Evolutionary conservation across 163 green algal species (phyloP), one percentile per base, ranked within the genome.

Genomic region (Trebouxia gelatinosa): DNA sequence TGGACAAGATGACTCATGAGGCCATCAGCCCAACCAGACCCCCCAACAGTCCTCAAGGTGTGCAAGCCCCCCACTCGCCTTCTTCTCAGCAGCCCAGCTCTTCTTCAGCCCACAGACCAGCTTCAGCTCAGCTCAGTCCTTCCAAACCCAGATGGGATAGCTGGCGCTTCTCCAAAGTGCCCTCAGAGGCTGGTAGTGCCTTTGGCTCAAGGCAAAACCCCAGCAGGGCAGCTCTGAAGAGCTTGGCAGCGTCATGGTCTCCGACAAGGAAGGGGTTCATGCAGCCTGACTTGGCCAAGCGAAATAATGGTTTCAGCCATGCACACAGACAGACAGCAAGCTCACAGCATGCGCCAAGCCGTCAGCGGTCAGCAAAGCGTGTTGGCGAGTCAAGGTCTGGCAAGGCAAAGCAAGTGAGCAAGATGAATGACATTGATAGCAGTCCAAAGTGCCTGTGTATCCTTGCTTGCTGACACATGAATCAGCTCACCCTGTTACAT

Each of bases 1-100:
- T 76, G 3, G 68, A 76, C 40, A 76, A 76, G 43, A 29, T 40
- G 28, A 43, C 68, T 64, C 29, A 59, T 62, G 68, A 76, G 3
- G 68, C 68, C 28, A 37, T 43, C 11, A 40, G 32, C n/a, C 68
- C 68, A 29, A 59, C 43, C 13, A 39, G 43, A 35, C 64, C 64
- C 32, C 64, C 64, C 35, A 72, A 72, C 35, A 72, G 64, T 37
- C 64, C 64, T 34, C 64, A 72, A 23, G 64, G 64, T 6, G 50
- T 54, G 9, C 34, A 2, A 35, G 50, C 35, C 21, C 64, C 35
- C 50, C n/a, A n/a, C n/a, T n/a, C n/a, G n/a, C n/a, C n/a, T n/a
- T n/a, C n/a, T n/a, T n/a, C n/a, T n/a, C n/a, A n/a, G n/a, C 35
- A 35, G 21, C 37, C 35, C n/a, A 17, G 2, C 6, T 62, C 51